phyloP scores from a whole-genome alignment of 192 early-diverging fungal genomes.

The Kappamyces sp. region DNA sequence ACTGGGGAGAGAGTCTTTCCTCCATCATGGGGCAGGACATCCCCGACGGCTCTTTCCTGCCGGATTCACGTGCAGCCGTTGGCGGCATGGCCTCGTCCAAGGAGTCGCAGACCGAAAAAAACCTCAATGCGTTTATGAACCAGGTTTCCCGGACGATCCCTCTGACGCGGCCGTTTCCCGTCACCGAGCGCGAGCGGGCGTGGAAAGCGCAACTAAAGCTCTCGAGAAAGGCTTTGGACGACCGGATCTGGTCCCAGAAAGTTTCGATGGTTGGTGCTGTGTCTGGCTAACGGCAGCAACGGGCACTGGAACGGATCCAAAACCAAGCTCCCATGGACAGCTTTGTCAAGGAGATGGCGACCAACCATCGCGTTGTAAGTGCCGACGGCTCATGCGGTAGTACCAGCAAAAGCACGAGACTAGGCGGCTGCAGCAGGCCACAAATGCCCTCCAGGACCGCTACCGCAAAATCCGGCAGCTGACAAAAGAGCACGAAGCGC shows the following conservation, averaged over 20 bases:
- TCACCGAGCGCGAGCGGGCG: background rate
- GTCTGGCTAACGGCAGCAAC: too few species aligned
- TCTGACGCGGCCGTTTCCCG: background rate
- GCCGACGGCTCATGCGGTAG: too few species aligned
- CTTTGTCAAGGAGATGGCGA: background rate
- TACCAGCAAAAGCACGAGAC: background rate
- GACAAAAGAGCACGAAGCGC: background rate
- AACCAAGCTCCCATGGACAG: constrained; percentile 3
- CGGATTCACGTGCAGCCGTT: background rate
- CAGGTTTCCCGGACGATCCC: background rate
- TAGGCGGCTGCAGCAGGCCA: background rate
- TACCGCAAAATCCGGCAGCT: constrained; percentile 1
- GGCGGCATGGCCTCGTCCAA: background rate
- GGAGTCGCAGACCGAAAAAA: constrained; percentile 6
- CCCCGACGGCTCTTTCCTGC: too few species aligned
- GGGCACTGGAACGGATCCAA: background rate
- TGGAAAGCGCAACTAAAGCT: constrained; percentile 2
- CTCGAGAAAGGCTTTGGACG: background rate
- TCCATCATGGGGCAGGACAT: too few species aligned
- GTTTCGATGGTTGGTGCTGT: too few species aligned
- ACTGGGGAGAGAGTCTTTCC: background rate
- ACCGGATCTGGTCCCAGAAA: constrained; percentile 13
- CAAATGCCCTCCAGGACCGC: background rate
- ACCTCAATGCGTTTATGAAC: constrained; percentile 8
- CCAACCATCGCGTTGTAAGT: background rate